Conservation (phyloP, 306 rosid species). For the Vachellia pachyceras region DNA sequence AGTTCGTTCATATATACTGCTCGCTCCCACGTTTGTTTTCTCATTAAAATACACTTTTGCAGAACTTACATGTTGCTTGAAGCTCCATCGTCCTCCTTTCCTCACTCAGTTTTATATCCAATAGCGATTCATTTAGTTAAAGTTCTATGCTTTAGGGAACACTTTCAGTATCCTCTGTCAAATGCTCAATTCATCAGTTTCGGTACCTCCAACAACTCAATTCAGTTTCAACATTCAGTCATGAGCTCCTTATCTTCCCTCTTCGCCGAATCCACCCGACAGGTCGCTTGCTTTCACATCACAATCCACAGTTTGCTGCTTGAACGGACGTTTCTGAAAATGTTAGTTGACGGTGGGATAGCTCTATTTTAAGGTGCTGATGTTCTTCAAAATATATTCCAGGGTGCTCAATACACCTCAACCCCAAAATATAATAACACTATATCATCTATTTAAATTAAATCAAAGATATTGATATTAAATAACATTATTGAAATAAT, state of each 20-base stretch:
- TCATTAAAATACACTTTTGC: background rate
- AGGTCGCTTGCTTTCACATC: conserved; percentile 13
- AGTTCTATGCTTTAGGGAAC: background rate
- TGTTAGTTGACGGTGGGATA: too few species aligned
- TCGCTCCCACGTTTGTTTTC: background rate
- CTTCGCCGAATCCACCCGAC: conserved; percentile 24
- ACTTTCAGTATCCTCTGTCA: conserved; percentile 1
- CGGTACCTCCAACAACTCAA: conserved; percentile 32
- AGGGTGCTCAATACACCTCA: too few species aligned
- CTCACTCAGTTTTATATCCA: background rate
- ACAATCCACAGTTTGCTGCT: conserved; percentile 17
- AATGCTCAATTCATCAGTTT: conserved; percentile 21
- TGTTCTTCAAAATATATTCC: too few species aligned
- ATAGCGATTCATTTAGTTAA: background rate
- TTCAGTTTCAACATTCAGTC: conserved; percentile 21
- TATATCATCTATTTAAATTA: too few species aligned
- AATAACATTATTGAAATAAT: too few species aligned
- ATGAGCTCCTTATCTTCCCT: conserved; percentile 10
- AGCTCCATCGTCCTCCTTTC: background rate
- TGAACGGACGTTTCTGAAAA: too few species aligned
- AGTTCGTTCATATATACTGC: background rate
- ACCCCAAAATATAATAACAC: too few species aligned
- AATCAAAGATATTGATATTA: too few species aligned
- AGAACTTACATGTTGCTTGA: background rate
- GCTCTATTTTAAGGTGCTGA: too few species aligned